Conservation (phyloP, 371 early-diverging fungal genomes). For the Dipsacomyces acuminosporus region DNA sequence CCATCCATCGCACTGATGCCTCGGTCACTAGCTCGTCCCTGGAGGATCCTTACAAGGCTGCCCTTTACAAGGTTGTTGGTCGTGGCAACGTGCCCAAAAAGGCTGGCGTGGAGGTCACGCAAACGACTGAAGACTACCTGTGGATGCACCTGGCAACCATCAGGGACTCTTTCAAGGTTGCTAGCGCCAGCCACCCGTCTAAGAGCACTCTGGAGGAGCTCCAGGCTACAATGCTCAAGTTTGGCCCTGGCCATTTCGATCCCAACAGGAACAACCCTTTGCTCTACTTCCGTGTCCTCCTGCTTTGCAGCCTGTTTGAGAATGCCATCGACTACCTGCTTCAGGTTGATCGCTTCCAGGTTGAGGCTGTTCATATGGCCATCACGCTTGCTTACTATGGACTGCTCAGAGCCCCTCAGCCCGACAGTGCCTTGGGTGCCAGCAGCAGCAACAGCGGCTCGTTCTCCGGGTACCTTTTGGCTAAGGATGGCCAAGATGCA, state of each 20-base stretch:
- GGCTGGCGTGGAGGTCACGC: slow-evolving; percentile 56
- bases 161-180: slow-evolving; percentile 51
- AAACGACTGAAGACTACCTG: slow-evolving; percentile 75
- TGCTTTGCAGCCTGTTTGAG: slow-evolving; percentile 86
- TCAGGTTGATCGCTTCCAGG: slow-evolving; percentile 52
- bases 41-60: slow-evolving; percentile 79
- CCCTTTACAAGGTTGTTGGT: slow-evolving; percentile 83
- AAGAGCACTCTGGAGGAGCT: slow-evolving; percentile 64
- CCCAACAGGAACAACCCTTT: slow-evolving; percentile 64
- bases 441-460: slow-evolving; percentile 23
- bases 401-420: slow-evolving; percentile 68
- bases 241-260: slow-evolving; percentile 66
- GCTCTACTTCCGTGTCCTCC: slow-evolving; percentile 74
- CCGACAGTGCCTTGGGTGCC: no score
- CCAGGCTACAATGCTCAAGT: slow-evolving; percentile 57
- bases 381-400: slow-evolving; percentile 76
- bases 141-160: slow-evolving; percentile 74
- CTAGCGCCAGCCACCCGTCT: slow-evolving; percentile 52
- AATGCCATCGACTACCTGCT: slow-evolving; percentile 71
- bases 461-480: slow-evolving; percentile 9
- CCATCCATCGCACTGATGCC: slow-evolving; percentile 22
- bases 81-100: slow-evolving; percentile 72
- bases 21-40: slow-evolving; percentile 19
- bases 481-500: neutral
- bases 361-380: slow-evolving; percentile 90